Percentiles rank a stretch among this genome's conserved stretches.
These are phyloP conservation scores for Iris macrosiphon DNA, from an alignment of 106 monocot species.

Conservation along the genomic window DNA sequence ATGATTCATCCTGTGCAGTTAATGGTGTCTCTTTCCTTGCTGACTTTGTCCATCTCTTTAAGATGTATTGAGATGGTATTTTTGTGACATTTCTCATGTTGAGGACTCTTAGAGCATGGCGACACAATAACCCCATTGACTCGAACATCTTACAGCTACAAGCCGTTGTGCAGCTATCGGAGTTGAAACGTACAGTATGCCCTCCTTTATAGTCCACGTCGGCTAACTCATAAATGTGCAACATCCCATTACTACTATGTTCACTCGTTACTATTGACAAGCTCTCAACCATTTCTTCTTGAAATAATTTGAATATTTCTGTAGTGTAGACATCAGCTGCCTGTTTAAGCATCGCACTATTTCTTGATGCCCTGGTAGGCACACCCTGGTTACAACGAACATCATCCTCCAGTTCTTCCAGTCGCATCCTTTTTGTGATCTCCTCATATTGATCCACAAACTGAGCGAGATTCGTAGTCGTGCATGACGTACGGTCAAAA, in stretches of 20 bases:
- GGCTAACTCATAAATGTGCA: background rate
- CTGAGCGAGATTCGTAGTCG: constrained; percentile 10
- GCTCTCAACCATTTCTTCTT: constrained; percentile 5
- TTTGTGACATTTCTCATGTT: constrained; percentile 1
- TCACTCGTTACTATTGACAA: constrained; percentile 1
- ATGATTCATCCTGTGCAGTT: background rate
- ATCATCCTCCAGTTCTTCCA: constrained; percentile 27
- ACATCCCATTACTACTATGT: background rate
- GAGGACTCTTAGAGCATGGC: constrained; percentile 22
- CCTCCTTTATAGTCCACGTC: background rate
- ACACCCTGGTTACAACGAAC: constrained; percentile 22
- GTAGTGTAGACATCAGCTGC: constrained; percentile 25
- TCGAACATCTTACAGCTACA: constrained; percentile 36
- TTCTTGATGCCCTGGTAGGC: constrained; percentile 14
- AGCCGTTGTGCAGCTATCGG: constrained; percentile 2
- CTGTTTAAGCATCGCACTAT: constrained; percentile 26
- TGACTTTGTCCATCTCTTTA: background rate
- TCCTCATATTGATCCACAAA: constrained; percentile 16
- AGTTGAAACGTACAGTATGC: background rate
- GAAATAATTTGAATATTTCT: constrained; percentile 31
- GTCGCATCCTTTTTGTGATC: constrained; percentile 8
- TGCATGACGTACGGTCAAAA: constrained; percentile 13
- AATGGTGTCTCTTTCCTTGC: background rate
- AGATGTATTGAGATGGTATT: background rate
- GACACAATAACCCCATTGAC: constrained; percentile 34